Conservation (phyloP, 768 basidiomycete species). For the Botryobasidium botryosum region DNA sequence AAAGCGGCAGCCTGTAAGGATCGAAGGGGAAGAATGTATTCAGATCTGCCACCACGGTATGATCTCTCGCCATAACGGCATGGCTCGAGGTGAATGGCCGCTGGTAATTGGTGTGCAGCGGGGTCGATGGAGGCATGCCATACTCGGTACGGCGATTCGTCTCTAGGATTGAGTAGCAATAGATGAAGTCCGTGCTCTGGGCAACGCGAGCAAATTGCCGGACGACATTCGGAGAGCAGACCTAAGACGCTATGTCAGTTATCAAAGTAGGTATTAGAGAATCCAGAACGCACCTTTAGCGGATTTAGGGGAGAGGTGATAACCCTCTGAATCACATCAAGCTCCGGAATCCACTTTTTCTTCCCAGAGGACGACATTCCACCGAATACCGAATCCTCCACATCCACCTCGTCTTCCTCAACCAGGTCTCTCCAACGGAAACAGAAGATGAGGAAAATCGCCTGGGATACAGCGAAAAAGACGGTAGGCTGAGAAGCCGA, state of each 20-base stretch:
- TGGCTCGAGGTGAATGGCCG: neutral
- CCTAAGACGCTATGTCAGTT: constrained; percentile 25
- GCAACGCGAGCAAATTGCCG: constrained; percentile 88
- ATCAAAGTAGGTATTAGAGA: neutral
- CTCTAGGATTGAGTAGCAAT: constrained; percentile 86
- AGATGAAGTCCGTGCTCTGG: constrained; percentile 77
- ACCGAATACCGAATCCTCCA: constrained; percentile 13
- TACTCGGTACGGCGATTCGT: constrained; percentile 57
- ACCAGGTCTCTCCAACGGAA: constrained; percentile 86
- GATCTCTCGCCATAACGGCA: neutral
- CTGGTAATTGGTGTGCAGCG: constrained; percentile 9
- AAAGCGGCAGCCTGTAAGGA: constrained; percentile 79
- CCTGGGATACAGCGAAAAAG: constrained; percentile 85
- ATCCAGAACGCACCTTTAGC: constrained; percentile 43
- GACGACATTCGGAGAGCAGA: constrained; percentile 82
- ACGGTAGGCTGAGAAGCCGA: constrained; percentile 36
- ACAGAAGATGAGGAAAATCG: constrained; percentile 92
- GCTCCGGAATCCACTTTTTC: constrained; percentile 72
- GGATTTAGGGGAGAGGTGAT: constrained; percentile 78
- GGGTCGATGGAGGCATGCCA: constrained; percentile 17
- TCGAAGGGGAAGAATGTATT: constrained; percentile 98
- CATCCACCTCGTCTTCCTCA: constrained; percentile 29
- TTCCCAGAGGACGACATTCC: too few relatives aligned
- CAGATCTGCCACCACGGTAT: constrained; percentile 38
- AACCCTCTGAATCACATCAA: constrained; percentile 62